Conservation (phyloP, 352 stramenopile species). For the Phytophthora sp. region DNA sequence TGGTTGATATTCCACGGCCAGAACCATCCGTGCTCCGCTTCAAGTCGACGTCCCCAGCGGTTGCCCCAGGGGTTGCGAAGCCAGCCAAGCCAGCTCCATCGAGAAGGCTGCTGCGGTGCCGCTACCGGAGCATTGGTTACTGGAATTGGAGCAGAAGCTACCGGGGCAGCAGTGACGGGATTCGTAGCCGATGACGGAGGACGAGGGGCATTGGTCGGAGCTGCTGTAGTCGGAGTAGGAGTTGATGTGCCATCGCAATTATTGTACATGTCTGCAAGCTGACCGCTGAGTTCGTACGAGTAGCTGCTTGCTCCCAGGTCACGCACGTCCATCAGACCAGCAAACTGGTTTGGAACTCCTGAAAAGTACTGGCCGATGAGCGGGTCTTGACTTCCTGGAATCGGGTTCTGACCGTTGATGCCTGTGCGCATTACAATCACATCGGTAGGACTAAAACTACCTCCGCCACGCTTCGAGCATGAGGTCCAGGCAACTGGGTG, state of each 20-base stretch:
- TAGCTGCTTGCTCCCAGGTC: conserved; percentile 61
- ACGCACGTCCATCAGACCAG: conserved; percentile 50
- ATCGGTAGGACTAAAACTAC: conserved; percentile 49
- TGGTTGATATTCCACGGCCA: conserved; percentile 1
- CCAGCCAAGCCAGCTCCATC: conserved; percentile 2
- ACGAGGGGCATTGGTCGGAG: neutral
- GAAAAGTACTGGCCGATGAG: conserved; percentile 50
- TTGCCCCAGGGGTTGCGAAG: conserved; percentile 23
- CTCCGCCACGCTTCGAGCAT: conserved; percentile 41
- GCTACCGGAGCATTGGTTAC: neutral
- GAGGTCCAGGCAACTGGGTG: conserved; percentile 55
- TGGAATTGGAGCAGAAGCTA: too few relatives aligned
- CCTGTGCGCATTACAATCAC: conserved; percentile 51
- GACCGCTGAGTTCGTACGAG: conserved; percentile 57
- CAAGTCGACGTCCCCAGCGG: conserved; percentile 18
- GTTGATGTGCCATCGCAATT: conserved; percentile 40
- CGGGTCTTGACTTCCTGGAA: conserved; percentile 39
- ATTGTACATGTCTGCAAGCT: conserved; percentile 52
- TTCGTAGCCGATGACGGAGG: neutral
- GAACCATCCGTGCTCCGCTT: conserved; percentile 16
- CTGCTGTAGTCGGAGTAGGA: conserved; percentile 6
- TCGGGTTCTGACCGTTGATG: conserved; percentile 38
- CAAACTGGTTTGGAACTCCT: conserved; percentile 43
- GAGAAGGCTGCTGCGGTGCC: conserved; percentile 7
- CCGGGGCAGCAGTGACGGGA: conserved; percentile 1